These are phyloP conservation scores for Chlamydomonas sp. DNA, from an alignment of 139 green algal genomes.

Conservation along the genomic window DNA sequence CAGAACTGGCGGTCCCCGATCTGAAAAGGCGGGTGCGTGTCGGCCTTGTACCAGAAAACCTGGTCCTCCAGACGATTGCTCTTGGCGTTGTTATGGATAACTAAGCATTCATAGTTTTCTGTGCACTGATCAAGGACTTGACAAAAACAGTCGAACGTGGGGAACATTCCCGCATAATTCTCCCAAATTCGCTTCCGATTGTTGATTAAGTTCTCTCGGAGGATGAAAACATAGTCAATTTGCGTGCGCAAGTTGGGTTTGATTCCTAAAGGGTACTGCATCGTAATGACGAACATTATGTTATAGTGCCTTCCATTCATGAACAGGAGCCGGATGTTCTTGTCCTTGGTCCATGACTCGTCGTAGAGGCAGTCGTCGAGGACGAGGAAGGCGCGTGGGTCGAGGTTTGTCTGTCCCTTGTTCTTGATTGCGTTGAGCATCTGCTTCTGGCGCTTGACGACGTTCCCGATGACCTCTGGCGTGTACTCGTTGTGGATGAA, in stretches of 20 bases:
- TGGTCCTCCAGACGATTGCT: slow-evolving; percentile 16
- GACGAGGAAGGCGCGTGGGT: slow-evolving; percentile 16
- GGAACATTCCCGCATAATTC: slow-evolving; percentile 21
- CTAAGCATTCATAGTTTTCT: slow-evolving; percentile 21
- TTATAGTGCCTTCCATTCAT: slow-evolving; percentile 23
- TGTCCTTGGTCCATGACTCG: slow-evolving; percentile 12
- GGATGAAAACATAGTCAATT: slow-evolving; percentile 28
- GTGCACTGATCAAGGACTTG: slow-evolving; percentile 12
- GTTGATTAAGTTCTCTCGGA: slow-evolving; percentile 11
- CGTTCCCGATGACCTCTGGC: slow-evolving; percentile 8
- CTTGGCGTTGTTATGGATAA: slow-evolving; percentile 18
- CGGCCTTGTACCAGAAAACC: slow-evolving; percentile 24
- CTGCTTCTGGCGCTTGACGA: slow-evolving; percentile 18
- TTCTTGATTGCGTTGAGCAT: no score
- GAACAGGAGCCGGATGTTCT: slow-evolving; percentile 5
- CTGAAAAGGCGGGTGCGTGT: slow-evolving; percentile 2
- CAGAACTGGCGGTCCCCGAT: slow-evolving; percentile 6
- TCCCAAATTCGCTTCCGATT: slow-evolving; percentile 25
- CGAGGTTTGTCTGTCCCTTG: no score
- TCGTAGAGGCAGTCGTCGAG: slow-evolving; percentile 27
- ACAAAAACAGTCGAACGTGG: slow-evolving; percentile 20
- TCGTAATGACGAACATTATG: slow-evolving; percentile 18
- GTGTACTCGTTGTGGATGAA: slow-evolving; percentile 22
- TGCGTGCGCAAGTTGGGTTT: slow-evolving; percentile 11
- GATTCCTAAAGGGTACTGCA: slow-evolving; percentile 24